These are phyloP conservation scores for Candida sp. DNA, from an alignment of 1,139 yeast species.

Conservation along the genomic window DNA sequence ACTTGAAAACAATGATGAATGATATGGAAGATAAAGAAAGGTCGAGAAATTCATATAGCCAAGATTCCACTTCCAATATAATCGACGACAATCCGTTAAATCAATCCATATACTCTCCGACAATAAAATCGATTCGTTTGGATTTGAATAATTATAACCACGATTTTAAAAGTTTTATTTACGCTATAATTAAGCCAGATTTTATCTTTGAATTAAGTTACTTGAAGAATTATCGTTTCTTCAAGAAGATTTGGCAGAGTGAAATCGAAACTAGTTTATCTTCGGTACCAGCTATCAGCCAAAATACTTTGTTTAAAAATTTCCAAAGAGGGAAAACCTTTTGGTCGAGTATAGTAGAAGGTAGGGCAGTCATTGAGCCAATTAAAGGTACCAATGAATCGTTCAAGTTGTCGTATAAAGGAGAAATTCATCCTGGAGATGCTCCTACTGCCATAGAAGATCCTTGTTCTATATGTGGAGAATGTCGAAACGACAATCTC, in stretches of 20 bases:
- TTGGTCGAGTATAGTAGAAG: conserved; percentile 70
- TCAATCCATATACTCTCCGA: conserved; percentile 47
- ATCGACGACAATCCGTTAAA: background rate
- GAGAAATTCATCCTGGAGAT: conserved; percentile 5
- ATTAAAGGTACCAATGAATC: conserved; percentile 80
- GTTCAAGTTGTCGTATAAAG: conserved; percentile 37
- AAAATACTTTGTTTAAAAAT: conserved; percentile 36
- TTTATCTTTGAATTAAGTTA: conserved; percentile 36
- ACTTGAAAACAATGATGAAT: conserved; percentile 55
- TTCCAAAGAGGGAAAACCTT: conserved; percentile 52
- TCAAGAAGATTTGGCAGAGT: conserved; percentile 63
- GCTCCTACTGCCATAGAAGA: conserved; percentile 71
- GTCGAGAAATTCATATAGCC: conserved; percentile 5
- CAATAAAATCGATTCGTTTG: conserved; percentile 53
- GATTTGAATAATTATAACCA: conserved; percentile 47
- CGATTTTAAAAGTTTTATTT: conserved; percentile 40
- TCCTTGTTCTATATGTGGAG: conserved; percentile 84
- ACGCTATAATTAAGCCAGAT: conserved; percentile 29
- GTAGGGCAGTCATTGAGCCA: conserved; percentile 83
- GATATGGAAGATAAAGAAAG: conserved; percentile 28
- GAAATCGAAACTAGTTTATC: conserved; percentile 68
- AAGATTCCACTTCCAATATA: conserved; percentile 2
- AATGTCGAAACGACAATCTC: conserved; percentile 60
- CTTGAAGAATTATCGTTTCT: conserved; percentile 56
- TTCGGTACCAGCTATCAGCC: conserved; percentile 27